Evolutionary conservation across 345 rosid species (phyloP).

Genomic region (Bruguiera gymnorhiza): DNA sequence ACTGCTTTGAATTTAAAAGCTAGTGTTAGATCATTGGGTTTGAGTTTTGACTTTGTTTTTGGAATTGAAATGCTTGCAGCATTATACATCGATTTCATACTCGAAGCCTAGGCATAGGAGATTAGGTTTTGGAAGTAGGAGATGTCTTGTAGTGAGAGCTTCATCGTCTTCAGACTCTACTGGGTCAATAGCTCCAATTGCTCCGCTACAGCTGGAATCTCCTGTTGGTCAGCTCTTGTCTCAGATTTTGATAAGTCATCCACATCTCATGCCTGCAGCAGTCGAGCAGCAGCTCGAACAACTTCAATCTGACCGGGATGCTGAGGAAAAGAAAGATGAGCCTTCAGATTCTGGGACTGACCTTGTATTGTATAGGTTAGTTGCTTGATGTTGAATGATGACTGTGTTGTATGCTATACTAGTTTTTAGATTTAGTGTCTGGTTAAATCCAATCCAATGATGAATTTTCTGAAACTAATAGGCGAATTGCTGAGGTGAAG

Average conservation of each 20-base stretch:
- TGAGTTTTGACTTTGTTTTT: background rate
- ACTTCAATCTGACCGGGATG: constrained; percentile 80
- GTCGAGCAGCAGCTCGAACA: constrained; percentile 95
- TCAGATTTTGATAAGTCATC: constrained; percentile 78
- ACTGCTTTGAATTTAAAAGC: background rate
- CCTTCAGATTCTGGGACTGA: constrained; percentile 67
- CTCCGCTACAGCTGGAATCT: constrained; percentile 83
- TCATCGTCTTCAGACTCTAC: constrained; percentile 49
- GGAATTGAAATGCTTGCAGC: constrained; percentile 28
- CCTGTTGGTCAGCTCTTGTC: constrained; percentile 90
- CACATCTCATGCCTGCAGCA: constrained; percentile 94
- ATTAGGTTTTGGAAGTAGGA: constrained; percentile 33
- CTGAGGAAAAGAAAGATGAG: constrained; percentile 62
- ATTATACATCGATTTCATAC: constrained; percentile 24
- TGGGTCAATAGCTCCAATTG: constrained; percentile 48
- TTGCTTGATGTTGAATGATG: background rate
- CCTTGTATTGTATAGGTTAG: constrained; percentile 76
- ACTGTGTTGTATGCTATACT: background rate
- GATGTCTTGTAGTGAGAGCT: constrained; percentile 49
- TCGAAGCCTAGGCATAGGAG: constrained; percentile 29
- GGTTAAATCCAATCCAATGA: constrained; percentile 7
- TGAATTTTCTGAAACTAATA: constrained; percentile 21
- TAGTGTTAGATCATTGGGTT: too few relatives aligned
- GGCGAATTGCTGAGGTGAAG: constrained; percentile 97
- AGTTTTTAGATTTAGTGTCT: background rate